Percentiles rank a stretch among this genome's conserved stretches.
Conservation (phyloP, 495 filamentous ascomycete species). For the Filosporella fistucella region DNA sequence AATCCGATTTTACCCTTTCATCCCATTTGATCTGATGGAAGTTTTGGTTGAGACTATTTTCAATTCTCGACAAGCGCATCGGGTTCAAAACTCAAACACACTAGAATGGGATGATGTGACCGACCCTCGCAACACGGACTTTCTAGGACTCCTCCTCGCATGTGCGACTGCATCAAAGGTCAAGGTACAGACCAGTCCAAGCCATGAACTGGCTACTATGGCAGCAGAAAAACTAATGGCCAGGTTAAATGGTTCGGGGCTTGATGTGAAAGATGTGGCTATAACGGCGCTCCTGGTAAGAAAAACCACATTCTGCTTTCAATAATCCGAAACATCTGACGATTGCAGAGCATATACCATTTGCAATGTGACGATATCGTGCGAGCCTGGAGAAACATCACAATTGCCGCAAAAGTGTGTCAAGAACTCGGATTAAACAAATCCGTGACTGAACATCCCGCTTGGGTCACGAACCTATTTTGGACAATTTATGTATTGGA, state of each 20-base stretch:
- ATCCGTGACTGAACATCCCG: conserved; percentile 59
- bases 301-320: conserved; percentile 9
- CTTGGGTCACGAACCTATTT: conserved; percentile 58
- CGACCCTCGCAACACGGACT: conserved; percentile 1
- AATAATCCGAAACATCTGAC: not conserved
- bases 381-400: conserved; percentile 73
- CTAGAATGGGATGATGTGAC: conserved; percentile 3
- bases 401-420: conserved; percentile 65
- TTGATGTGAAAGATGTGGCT: conserved; percentile 60
- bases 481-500: conserved; percentile 77
- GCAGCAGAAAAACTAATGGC: not conserved
- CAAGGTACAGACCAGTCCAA: not conserved
- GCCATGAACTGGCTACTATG: not conserved
- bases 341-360: conserved; percentile 66
- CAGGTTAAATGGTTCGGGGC: not conserved
- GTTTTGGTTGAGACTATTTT: not conserved
- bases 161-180: conserved; percentile 1
- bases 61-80: not conserved
- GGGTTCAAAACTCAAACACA: not conserved
- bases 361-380: conserved; percentile 73
- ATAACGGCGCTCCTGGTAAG: conserved; percentile 65
- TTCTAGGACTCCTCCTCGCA: conserved; percentile 1
- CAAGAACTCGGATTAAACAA: conserved; percentile 75
- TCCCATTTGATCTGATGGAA: not conserved
- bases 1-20: conserved; percentile 2